Base-by-base conservation (phyloP, 495 filamentous ascomycete genomes). In the Evernia prunastri region DNA sequence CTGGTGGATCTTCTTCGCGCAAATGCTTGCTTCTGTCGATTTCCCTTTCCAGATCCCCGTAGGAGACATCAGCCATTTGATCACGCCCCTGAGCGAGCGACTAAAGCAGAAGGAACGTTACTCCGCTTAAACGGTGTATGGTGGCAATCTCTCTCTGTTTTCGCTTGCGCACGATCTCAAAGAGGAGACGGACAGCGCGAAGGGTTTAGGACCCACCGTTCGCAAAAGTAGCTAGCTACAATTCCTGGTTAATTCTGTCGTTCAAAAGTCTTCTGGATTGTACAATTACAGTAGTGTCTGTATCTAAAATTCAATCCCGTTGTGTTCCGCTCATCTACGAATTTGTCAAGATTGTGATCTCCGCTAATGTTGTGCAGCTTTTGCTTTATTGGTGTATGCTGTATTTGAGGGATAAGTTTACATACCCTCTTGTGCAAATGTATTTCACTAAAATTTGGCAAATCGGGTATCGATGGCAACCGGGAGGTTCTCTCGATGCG, bases 41-140 rank as follows among this genome's bases (percentile, higher is more conserved):
- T 83, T 85, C 65, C 82, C 82, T 3, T 77, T 83, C 64, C 72
- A 78, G 61, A 66, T 86, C 20, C 83, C 82, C 20, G 77, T 85
- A 27, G 80, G 80, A 39, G 82, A 84, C 65, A 72, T 85, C 20
- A 67, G 65, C 35, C 69, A 69, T 43, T 51, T 71, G 40, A 71
- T 71, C 47, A 63, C 61, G 57, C 64, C 67, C 39, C 18, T 56
- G 33, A 69, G 64, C 45, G 66, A 68, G 43, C 40, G 66, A 15
- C 25, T 56, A 33, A 49, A 63, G 56, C 58, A 65, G 40, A 65
- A 66, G 53, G 63, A 68, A 42, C 40, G 61, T 15, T 68, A 66
- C 37, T 40, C 49, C 0, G 66, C 63, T 18, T 67, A 53, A 58
- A 23, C 12, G 1, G 29, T 31, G 13, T 17, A 18, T 53, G n/a